phyloP scores from a whole-genome alignment of 2,329 filamentous ascomycete genomes.

The Rosellinia necatrix region DNA sequence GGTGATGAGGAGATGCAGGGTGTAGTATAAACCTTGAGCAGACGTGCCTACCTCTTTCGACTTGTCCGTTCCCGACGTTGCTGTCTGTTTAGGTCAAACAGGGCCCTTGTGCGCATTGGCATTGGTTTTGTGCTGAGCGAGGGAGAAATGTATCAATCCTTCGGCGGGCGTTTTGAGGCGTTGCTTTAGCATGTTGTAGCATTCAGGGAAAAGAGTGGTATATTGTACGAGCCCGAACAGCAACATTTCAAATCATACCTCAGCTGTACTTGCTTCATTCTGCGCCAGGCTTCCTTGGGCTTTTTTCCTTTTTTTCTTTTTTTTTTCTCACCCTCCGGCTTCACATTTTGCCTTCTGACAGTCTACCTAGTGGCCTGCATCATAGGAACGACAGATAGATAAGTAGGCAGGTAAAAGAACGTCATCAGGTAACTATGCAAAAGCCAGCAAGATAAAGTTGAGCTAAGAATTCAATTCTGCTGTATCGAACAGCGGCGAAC shows the following conservation, averaged over 20 bases:
- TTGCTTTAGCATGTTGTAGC: constrained; percentile 1
- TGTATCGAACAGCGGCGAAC: too few species aligned
- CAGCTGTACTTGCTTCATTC: too few species aligned
- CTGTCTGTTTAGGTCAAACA: neutral
- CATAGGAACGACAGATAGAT: neutral
- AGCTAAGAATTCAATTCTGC: too few species aligned
- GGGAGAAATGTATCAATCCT: neutral
- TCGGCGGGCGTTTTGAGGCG: constrained; percentile 14
- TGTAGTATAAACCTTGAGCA: neutral
- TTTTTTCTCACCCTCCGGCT: neutral
- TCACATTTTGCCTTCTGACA: neutral
- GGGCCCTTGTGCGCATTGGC: constrained; percentile 5
- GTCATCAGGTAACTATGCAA: too few species aligned
- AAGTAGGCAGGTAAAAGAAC: too few species aligned
- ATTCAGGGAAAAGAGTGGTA: neutral
- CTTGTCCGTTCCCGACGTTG: neutral
- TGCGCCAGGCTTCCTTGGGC: neutral
- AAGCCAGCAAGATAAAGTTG: too few species aligned
- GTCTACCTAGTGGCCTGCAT: too few species aligned
- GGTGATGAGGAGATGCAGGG: constrained; percentile 20
- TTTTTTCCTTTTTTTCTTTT: neutral
- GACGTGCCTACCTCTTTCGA: neutral
- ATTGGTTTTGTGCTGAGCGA: constrained; percentile 8
- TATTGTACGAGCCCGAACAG: too few species aligned
- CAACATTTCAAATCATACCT: too few species aligned